phyloP scores from a whole-genome alignment of 2,329 filamentous ascomycete species.

The Fusarium pininemorale region DNA sequence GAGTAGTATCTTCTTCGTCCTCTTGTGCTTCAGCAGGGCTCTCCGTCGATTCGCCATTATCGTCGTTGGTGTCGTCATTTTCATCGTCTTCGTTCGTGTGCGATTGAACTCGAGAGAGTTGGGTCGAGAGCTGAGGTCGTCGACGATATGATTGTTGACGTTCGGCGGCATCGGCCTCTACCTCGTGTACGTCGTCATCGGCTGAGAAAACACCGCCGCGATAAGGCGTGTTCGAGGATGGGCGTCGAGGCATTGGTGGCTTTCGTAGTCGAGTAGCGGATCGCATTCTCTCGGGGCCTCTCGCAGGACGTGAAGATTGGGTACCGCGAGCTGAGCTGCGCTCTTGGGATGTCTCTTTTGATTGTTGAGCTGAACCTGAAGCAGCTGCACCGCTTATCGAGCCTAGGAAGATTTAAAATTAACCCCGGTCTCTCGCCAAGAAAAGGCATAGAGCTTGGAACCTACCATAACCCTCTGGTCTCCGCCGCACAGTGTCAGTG shows the following conservation, averaged over 20 bases:
- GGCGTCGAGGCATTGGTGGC: constrained; percentile 75
- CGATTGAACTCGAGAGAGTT: constrained; percentile 56
- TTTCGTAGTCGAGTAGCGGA: constrained; percentile 68
- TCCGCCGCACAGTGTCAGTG: constrained; percentile 67
- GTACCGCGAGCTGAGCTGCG: constrained; percentile 48
- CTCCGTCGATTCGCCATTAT: constrained; percentile 32
- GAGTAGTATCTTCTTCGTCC: constrained; percentile 46
- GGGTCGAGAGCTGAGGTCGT: constrained; percentile 45
- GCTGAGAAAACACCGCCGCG: constrained; percentile 89
- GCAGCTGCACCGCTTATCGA: constrained; percentile 38
- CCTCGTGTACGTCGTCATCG: constrained; percentile 85
- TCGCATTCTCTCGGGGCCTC: constrained; percentile 58
- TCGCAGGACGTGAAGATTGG: constrained; percentile 52
- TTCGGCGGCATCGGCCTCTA: constrained; percentile 72
- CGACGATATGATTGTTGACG: constrained; percentile 55
- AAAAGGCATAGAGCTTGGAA: constrained; percentile 19
- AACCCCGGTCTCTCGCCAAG: constrained; percentile 12
- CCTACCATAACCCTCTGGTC: constrained; percentile 68
- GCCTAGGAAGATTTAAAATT: constrained; percentile 35
- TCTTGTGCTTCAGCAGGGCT: constrained; percentile 43
- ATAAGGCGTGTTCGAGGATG: constrained; percentile 77
- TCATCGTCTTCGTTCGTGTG: constrained; percentile 33
- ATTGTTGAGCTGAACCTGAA: constrained; percentile 44
- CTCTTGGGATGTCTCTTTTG: constrained; percentile 53
- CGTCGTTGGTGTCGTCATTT: constrained; percentile 35